Percentiles rank a stretch among this genome's conserved stretches.
These are phyloP conservation scores for Xanthoparmelia taractica DNA, from an alignment of 495 filamentous ascomycete species.

Conservation along the genomic window DNA sequence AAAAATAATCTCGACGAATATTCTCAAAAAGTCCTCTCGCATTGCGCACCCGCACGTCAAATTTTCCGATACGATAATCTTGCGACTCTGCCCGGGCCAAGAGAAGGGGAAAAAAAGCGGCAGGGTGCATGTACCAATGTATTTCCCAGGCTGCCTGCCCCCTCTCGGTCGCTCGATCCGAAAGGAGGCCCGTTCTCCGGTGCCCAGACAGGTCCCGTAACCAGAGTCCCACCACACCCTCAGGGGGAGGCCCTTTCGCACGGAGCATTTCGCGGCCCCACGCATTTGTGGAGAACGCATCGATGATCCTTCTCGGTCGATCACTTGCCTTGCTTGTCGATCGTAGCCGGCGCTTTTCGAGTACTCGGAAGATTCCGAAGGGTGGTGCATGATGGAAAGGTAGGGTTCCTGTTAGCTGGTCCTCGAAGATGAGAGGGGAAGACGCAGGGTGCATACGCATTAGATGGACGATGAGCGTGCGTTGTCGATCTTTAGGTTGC, in stretches of 20 bases:
- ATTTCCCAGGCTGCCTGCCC: neutral
- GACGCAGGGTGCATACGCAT: neutral
- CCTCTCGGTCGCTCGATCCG: neutral
- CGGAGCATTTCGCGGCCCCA: neutral
- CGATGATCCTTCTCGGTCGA: neutral
- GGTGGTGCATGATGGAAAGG: neutral
- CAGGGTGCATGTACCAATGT: neutral
- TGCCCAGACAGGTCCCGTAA: neutral
- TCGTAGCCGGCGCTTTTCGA: neutral
- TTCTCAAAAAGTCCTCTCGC: neutral
- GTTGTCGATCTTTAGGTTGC: neutral
- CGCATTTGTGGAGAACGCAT: neutral
- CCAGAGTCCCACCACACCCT: neutral
- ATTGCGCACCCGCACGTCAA: neutral
- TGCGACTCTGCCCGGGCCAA: neutral
- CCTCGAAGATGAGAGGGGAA: neutral
- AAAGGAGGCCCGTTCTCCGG: neutral
- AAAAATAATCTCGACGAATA: neutral
- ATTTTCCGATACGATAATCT: neutral
- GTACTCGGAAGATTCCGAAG: neutral
- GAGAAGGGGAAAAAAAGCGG: neutral
- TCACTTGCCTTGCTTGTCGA: neutral
- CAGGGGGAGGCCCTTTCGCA: neutral
- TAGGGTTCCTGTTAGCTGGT: neutral
- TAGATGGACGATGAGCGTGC: neutral